Evolutionary conservation across 2,329 filamentous ascomycete species (phyloP), one percentile per base, ranked within the genome.

Genomic region (Torrubiellomyces zombiae): DNA sequence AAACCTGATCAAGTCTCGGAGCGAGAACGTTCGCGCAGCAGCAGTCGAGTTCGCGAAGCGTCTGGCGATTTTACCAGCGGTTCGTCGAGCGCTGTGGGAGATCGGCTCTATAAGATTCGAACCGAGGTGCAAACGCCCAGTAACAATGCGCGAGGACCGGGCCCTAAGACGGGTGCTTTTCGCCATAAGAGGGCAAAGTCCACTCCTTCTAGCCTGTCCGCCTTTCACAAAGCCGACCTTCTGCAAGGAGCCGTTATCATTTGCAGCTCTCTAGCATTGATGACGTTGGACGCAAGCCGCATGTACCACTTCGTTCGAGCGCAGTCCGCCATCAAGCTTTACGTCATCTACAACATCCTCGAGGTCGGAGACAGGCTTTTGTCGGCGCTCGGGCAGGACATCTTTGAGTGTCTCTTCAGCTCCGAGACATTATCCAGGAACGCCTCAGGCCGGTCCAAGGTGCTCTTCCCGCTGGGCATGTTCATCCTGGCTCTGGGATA

Each of bases 291-390:
- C 46, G 89, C 89, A 5, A 94, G 85, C 44, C 72, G 85, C 25
- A 94, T 95, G 81, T 98, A 98, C 44, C 89, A 98, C 48, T 85
- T 85, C 40, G 93, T 98, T 39, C 76, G 86, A 23, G 89, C 83
- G 0, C 89, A 98, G 49, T 86, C 85, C 2, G 85, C 86, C 6
- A 94, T 98, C 55, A 98, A 98, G 47, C 66, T 98, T 8, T 98
- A 98, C 47, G 89, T 98, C 30, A 95, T 98, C 28, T 98, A 93
- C 60, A 98, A 98, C 43, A 80, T 94, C 17, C 68, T 98, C 5
- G 89, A 98, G 52, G 79, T 91, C 2, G 78, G 78, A 27, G 89
- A 98, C 49, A 76, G 85, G 6, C 63, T 98, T 0, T 69, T 95
- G 16, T 82, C 82, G 1, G 86, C 89, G 0, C 62, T 98, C 3